Conservation (phyloP, 345 rosid species). For the Erodium maritimum region DNA sequence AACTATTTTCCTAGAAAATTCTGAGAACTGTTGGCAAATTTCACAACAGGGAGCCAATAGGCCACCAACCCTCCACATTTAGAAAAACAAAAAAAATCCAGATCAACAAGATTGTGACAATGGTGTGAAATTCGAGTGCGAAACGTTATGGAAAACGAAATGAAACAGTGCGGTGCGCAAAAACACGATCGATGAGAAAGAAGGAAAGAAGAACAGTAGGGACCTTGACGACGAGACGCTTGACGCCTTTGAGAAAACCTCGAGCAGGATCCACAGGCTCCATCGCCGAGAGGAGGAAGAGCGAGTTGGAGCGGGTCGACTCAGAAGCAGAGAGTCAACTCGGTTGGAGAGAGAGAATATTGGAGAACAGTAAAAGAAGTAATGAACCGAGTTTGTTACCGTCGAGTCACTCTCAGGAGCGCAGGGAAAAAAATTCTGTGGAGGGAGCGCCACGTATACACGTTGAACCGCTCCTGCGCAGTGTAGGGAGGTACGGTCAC, state of each 20-base stretch:
- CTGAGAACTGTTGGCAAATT: no score
- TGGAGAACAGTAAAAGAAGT: no score
- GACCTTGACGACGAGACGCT: slow-evolving; percentile 44
- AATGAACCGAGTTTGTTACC: no score
- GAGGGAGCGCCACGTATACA: neutral
- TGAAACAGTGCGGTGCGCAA: neutral
- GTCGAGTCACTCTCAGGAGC: no score
- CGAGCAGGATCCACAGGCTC: slow-evolving; percentile 26
- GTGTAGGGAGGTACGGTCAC: neutral
- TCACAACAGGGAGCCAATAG: neutral
- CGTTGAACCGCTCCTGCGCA: neutral
- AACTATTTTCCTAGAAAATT: no score
- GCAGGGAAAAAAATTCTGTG: no score
- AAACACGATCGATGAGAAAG: neutral
- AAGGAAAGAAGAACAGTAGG: neutral
- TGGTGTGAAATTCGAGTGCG: no score
- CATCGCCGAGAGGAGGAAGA: neutral
- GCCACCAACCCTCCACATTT: neutral
- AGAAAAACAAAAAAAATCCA: no score
- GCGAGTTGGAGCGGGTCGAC: neutral
- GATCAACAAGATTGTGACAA: no score
- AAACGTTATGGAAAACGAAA: no score
- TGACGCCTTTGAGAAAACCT: slow-evolving; percentile 32
- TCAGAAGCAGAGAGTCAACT: neutral
- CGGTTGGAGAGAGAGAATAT: neutral